Conservation (phyloP, 2,329 filamentous ascomycete genomes). For the Drechslera avenae region DNA sequence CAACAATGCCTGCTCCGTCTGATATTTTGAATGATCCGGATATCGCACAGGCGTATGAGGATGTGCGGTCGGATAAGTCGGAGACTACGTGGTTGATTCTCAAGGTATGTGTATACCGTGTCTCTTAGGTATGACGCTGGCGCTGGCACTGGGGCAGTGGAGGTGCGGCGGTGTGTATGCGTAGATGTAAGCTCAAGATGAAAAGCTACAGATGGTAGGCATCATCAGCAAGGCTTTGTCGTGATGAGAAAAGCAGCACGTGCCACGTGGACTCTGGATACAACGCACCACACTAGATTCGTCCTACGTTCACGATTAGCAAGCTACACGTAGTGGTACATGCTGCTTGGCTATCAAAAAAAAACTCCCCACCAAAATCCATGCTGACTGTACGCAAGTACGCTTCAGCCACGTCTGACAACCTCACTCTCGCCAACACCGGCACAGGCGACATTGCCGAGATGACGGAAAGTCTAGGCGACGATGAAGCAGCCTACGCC, state of each 20-base stretch:
- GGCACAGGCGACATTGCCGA: conserved; percentile 66
- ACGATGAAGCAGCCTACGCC: conserved; percentile 67
- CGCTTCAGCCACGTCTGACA: conserved; percentile 58
- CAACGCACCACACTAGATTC: no score
- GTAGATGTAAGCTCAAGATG: no score
- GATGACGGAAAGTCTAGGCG: conserved; percentile 62
- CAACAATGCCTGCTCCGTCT: conserved; percentile 40
- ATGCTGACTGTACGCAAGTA: conserved; percentile 12
- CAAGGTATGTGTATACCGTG: conserved; percentile 55
- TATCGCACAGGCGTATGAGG: conserved; percentile 68
- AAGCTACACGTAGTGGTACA: no score
- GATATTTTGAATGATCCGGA: conserved; percentile 55
- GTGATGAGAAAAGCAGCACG: no score
- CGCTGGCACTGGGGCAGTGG: no score
- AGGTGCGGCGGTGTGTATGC: no score
- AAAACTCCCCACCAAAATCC: no score
- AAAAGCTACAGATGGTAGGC: no score
- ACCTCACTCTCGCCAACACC: conserved; percentile 61
- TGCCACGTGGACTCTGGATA: no score
- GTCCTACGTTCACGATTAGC: no score
- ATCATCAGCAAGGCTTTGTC: no score
- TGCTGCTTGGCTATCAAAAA: not conserved
- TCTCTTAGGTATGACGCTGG: no score
- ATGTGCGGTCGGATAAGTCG: conserved; percentile 70
- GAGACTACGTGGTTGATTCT: conserved; percentile 70